phyloP scores from a whole-genome alignment of 2,329 filamentous ascomycete species.

The Endocalyx cinctus region DNA sequence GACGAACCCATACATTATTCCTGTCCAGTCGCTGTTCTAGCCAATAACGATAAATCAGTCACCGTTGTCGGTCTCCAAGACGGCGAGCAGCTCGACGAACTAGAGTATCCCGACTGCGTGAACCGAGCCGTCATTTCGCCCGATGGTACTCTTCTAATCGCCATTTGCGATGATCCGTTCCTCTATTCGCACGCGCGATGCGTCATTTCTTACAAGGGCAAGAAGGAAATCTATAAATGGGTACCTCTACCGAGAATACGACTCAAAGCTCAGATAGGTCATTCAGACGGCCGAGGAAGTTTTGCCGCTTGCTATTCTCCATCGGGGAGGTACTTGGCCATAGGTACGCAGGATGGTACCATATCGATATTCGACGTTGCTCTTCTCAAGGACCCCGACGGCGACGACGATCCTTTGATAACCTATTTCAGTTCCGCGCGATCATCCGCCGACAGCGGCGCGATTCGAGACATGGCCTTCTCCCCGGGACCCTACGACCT shows the following conservation, averaged over 20 bases:
- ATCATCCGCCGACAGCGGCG: slow-evolving; percentile 65
- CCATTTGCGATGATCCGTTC: slow-evolving; percentile 82
- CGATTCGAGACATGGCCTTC: slow-evolving; percentile 87
- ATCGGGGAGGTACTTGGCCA: slow-evolving; percentile 65
- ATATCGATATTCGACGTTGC: slow-evolving; percentile 69
- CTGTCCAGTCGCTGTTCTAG: slow-evolving; percentile 62
- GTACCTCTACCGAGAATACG: slow-evolving; percentile 45
- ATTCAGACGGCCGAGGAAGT: slow-evolving; percentile 58
- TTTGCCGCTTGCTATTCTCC: slow-evolving; percentile 76
- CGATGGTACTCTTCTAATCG: slow-evolving; percentile 73
- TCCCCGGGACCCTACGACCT: slow-evolving; percentile 86
- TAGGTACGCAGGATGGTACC: slow-evolving; percentile 75
- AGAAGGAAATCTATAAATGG: slow-evolving; percentile 43
- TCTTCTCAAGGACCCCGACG: slow-evolving; percentile 37
- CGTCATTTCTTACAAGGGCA: slow-evolving; percentile 29
- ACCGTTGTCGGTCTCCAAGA: slow-evolving; percentile 74
- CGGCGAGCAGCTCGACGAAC: slow-evolving; percentile 58
- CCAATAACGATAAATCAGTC: slow-evolving; percentile 90
- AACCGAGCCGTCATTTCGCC: slow-evolving; percentile 95
- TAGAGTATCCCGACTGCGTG: slow-evolving; percentile 78
- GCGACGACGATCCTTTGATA: slow-evolving; percentile 57
- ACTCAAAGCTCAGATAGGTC: slow-evolving; percentile 52
- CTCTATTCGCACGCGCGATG: slow-evolving; percentile 73
- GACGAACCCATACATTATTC: slow-evolving; percentile 37
- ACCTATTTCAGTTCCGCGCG: slow-evolving; percentile 75